Conservation (phyloP, 2,329 filamentous ascomycete genomes). For the Penicillium sp. region DNA sequence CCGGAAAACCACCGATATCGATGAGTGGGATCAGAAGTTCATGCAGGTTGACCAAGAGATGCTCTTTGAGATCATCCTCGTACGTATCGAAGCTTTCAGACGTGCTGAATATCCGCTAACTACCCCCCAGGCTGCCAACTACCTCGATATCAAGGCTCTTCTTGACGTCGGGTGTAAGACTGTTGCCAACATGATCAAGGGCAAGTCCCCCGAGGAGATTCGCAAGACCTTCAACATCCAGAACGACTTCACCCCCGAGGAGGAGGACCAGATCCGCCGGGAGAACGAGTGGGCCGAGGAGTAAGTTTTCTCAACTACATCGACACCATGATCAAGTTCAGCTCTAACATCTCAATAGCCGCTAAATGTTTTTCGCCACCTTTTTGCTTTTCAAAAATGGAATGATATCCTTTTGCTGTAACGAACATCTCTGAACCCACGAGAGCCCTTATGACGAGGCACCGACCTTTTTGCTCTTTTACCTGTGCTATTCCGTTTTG, state of each 20-base stretch:
- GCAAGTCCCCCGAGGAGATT: conserved; percentile 98
- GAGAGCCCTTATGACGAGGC: conserved; percentile 2
- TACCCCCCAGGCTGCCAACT: conserved; percentile 78
- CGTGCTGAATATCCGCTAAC: conserved; percentile 3
- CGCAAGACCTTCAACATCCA: conserved; percentile 99
- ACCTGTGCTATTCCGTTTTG: not conserved
- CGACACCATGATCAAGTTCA: not conserved
- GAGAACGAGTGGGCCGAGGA: conserved; percentile 94
- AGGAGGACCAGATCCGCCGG: conserved; percentile 94
- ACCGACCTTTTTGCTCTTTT: not conserved
- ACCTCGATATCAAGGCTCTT: conserved; percentile 97
- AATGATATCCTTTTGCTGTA: conserved; percentile 4
- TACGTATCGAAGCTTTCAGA: conserved; percentile 52
- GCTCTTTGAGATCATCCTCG: conserved; percentile 98
- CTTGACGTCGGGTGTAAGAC: conserved; percentile 99
- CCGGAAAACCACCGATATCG: conserved; percentile 98
- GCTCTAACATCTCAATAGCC: conserved; percentile 34
- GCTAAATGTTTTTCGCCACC: conserved; percentile 49
- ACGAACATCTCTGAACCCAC: conserved; percentile 1
- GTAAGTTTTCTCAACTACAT: conserved; percentile 39
- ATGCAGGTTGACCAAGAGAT: conserved; percentile 99
- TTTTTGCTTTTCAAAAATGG: not conserved
- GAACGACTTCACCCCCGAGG: conserved; percentile 98
- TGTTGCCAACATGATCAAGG: conserved; percentile 99
- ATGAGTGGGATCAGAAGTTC: conserved; percentile 99